Base-by-base conservation (phyloP, 2,329 filamentous ascomycete species). In the Nothophoma quercina region DNA sequence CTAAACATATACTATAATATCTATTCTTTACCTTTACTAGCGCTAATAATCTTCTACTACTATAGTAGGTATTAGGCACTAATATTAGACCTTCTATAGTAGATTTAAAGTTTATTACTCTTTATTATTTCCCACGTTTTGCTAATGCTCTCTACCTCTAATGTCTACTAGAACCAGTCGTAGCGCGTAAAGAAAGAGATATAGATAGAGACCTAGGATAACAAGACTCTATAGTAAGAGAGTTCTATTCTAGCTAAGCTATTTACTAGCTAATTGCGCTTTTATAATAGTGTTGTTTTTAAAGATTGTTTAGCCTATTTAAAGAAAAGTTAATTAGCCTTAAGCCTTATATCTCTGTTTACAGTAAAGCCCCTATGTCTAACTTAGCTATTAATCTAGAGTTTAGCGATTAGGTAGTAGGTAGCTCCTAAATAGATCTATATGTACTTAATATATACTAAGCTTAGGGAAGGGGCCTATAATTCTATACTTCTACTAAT, bases 11-110 rank as follows among this genome's bases (percentile, higher is more conserved):
- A 19, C 29, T n/a, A 39, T 6, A 39, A 29, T 32, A 9, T 8
- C 15, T 32, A 38, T 47, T 30, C 33, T 30, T 13, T 30, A 30
- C n/a, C 4, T 30, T 30, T 30, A 46, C 32, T 46, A 46, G 43
- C 33, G 33, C 26, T 46, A 16, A 46, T n/a, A 7, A 25, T 12
- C 25, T n/a, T 21, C 1, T 28, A 38, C 7, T 29, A 35, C 15
- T 46, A 8, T 35, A 19, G 5, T 35, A 19, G 33, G 33, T 35
- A 15, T 15, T 13, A 35, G 33, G 33, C 23, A 38, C n/a, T n/a
- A 38, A 22, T 10, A 32, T 30, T 22, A 6, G n/a, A 36, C 15
- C 32, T 29, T 36, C 16, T 46, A 15, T 13, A 13, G 28, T 13
- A 12, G 28, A n/a, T 30, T 30, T 12, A 5, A 12, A 30, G 28